Base-by-base conservation (phyloP, 1,284 basidiomycete genomes). In the Coriolopsis trogii region DNA sequence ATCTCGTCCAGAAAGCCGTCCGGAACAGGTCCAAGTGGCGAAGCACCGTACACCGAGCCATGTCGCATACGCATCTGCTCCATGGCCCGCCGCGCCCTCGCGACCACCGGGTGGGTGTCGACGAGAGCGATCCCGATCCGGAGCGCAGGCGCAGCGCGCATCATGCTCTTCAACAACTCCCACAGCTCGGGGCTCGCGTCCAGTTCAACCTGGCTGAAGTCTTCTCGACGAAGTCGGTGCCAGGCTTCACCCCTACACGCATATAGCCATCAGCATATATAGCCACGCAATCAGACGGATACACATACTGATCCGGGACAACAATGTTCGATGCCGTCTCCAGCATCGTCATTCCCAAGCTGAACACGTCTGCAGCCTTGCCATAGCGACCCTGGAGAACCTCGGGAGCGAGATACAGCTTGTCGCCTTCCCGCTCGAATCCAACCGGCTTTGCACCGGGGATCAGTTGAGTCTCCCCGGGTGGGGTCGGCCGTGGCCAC, bases 401-500 rank as follows among this genome's bases (percentile, higher is more conserved):
- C 73, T 99, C 97, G 3, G 95, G 94, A n/a, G 97, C 95, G 73
- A 99, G 85, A 75, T 99, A 99, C 58, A 97, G 81, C 65, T 98
- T 91, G 71, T 99, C 97, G 9, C 97, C 97, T 71, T 99, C 97
- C 20, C 95, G 81, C 72, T 97, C 95, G 64, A 94, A 94, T 36
- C 82, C 84, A 52, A 80, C 79, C 16, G 73, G 36, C 36, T 72
- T 59, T 70, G 56, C 68, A 50, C 63, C 67, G 54, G 62, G 58
- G 23, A 59, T 59, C 28, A 59, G 36, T 34, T 45, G 55, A 53
- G 69, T 42, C 52, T 70, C 64, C 39, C 67, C 71, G 10, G 67
- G 62, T 9, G 64, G 65, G 24, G 56, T 57, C 2, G 72, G 74
- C 38, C 93, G 78, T 3, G 92, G 93, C 87, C 90, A 93, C 44